Conservation (phyloP, 2,329 filamentous ascomycete genomes). For the Lecanicillium sp. region DNA sequence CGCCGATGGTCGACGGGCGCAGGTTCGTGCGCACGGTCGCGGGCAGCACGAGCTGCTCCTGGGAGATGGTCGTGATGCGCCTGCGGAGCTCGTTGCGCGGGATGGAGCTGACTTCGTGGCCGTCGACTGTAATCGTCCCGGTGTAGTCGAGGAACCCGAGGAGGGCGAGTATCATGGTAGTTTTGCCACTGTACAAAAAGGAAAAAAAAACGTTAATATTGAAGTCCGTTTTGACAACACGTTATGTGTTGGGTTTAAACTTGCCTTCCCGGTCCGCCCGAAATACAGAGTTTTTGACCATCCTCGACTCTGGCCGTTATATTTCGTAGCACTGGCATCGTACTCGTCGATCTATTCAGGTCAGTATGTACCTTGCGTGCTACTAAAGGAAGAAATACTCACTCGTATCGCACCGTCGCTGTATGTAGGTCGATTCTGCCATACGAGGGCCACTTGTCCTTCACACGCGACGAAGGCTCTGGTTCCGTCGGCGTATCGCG, state of each 20-base stretch:
- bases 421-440: neutral
- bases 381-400: neutral
- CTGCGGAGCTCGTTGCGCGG: constrained; percentile 9
- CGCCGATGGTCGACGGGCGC: neutral
- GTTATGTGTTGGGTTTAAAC: neutral
- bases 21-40: constrained; percentile 7
- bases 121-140: constrained; percentile 5
- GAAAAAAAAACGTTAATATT: no score
- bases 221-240: no score
- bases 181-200: constrained; percentile 12
- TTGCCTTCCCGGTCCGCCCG: constrained; percentile 26
- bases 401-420: neutral
- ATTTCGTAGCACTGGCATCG: constrained; percentile 17
- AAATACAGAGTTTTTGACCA: constrained; percentile 26
- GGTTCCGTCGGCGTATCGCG: neutral
- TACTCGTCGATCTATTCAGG: neutral
- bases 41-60: constrained; percentile 8
- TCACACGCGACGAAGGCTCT: no score
- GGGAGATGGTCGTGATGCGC: constrained; percentile 14
- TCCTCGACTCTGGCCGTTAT: constrained; percentile 22
- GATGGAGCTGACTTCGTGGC: neutral
- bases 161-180: constrained; percentile 14
- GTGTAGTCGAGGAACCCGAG: neutral
- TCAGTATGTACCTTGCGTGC: neutral
- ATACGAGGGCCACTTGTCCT: neutral